Evolutionary conservation across 2,329 filamentous ascomycete genomes (phyloP), one percentile per base, ranked within the genome.

Genomic region (Spiromastix sp.): DNA sequence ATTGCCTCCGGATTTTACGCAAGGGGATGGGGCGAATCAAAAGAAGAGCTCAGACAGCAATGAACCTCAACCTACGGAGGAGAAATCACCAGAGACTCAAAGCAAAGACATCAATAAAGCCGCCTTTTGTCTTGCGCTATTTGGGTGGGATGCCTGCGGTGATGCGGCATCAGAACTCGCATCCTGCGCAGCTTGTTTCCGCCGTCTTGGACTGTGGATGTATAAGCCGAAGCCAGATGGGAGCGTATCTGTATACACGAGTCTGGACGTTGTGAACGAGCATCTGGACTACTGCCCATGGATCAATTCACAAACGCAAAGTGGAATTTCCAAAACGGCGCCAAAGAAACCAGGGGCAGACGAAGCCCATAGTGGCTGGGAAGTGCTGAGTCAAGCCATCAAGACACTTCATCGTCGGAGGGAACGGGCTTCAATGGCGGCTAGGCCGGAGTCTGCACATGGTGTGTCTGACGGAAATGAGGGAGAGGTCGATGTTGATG

Each of bases 121-220:
- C 6, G 81, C 82, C 1, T 64, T 89, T 10, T 66, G 71, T 1
- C 66, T 91, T 36, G 80, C 84, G 8, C 57, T 86, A 13, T 72
- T 81, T 39, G 84, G 84, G 21, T 89, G 84, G 83, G 75, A 85
- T 48, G 74, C 81, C 15, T 76, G 79, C 26, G 7, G 46, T 52
- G 61, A 60, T 35, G 54, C 49, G 21, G 48, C 54, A 18, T 55
- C 50, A 7, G 81, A 85, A 41, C 74, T 89, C 11, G 79, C 83
- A 4, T 78, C 77, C 4, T 98, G 91, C 57, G 72, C 80, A 39
- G 83, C 85, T 13, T 98, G 91, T 55, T 82, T 93, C 51, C 78
- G 91, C 40, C 77, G 87, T 2, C 68, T 96, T 0, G 91, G 91
- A 0, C 68, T 98, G 2, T 98, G 91, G 91, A 81, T 98, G 67